phyloP scores from a whole-genome alignment of 306 rosid genomes.

The Cucumis sativus region DNA sequence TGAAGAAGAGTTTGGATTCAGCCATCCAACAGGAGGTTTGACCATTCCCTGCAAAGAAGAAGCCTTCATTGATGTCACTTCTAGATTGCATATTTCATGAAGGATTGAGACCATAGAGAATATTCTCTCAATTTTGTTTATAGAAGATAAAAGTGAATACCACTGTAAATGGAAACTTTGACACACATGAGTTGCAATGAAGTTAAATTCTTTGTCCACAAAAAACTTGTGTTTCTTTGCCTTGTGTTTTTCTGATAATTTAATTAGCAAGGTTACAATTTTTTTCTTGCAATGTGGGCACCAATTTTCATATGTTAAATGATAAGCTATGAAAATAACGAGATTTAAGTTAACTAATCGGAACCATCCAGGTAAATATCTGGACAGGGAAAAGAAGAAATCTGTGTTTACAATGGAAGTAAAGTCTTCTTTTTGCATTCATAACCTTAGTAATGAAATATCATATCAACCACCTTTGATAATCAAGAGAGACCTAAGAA shows the following conservation, averaged over 20 bases:
- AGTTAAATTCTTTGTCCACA: background rate
- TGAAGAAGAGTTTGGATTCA: background rate
- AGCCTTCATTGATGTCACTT: conserved; percentile 9
- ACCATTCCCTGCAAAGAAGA: background rate
- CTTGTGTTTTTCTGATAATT: background rate
- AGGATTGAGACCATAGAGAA: background rate
- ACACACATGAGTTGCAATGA: background rate
- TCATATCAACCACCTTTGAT: background rate
- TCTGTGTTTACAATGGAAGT: background rate
- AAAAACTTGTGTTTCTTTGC: background rate
- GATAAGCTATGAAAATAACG: background rate
- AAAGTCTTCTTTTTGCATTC: background rate
- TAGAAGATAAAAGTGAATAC: background rate
- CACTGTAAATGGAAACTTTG: background rate
- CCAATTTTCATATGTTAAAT: background rate
- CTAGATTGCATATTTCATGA: background rate
- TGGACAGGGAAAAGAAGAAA: background rate
- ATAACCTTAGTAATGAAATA: background rate
- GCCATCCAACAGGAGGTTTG: background rate
- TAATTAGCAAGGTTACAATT: background rate
- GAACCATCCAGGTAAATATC: background rate
- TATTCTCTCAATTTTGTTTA: background rate
- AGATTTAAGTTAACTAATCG: background rate
- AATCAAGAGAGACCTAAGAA: background rate
- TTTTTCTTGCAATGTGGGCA: background rate